phyloP scores from a whole-genome alignment of 2,329 filamentous ascomycete species.

The Verticillium nonalfalfae region DNA sequence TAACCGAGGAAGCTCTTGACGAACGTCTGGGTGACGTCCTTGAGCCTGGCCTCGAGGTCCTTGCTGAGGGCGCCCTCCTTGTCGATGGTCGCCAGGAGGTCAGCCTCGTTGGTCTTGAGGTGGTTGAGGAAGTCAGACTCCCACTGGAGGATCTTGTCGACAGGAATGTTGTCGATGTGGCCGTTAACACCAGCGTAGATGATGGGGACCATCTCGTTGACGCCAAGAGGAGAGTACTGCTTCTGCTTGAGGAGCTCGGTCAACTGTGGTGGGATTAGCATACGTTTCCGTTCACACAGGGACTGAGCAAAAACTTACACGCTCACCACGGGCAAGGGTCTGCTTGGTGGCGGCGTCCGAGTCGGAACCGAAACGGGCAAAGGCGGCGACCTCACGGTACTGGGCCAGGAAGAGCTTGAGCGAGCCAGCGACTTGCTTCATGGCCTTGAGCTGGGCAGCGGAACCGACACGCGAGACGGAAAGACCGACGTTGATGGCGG shows the following conservation, averaged over 20 bases:
- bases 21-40: slow-evolving; percentile 71
- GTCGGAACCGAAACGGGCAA: slow-evolving; percentile 99
- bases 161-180: slow-evolving; percentile 81
- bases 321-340: slow-evolving; percentile 96
- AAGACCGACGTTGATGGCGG: slow-evolving; percentile 99
- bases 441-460: slow-evolving; percentile 98
- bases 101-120: slow-evolving; percentile 84
- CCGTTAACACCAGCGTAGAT: slow-evolving; percentile 99
- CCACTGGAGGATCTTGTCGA: slow-evolving; percentile 87
- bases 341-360: slow-evolving; percentile 98
- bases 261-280: slow-evolving; percentile 39
- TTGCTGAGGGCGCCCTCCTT: slow-evolving; percentile 96
- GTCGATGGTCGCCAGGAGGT: slow-evolving; percentile 79
- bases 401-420: slow-evolving; percentile 99
- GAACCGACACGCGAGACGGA: slow-evolving; percentile 99
- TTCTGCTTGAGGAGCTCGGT: slow-evolving; percentile 99
- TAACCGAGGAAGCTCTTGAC: slow-evolving; percentile 83
- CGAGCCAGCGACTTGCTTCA: slow-evolving; percentile 99
- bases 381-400: slow-evolving; percentile 99
- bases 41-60: slow-evolving; percentile 79
- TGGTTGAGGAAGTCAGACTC: slow-evolving; percentile 91
- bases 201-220: slow-evolving; percentile 99
- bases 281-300: too few relatives aligned
- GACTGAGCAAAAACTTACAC: slow-evolving; percentile 51
- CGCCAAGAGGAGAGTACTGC: slow-evolving; percentile 97